Evolutionary conservation across 306 rosid genomes (phyloP).

Genomic region (Lathyrus aphaca): DNA sequence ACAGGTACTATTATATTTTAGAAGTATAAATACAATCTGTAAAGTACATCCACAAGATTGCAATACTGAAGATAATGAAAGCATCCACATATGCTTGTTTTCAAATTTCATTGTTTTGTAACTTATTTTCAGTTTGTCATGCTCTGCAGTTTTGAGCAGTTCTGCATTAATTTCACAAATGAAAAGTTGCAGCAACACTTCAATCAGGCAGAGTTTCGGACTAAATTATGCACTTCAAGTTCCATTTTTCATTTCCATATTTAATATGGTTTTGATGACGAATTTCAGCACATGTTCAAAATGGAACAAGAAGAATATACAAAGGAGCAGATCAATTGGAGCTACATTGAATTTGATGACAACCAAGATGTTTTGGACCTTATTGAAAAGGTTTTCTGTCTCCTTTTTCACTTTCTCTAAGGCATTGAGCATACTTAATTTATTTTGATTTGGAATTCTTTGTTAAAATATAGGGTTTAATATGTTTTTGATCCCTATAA

Average conservation of each 20-base stretch:
- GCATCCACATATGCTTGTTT: constrained; percentile 40
- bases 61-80: constrained; percentile 39
- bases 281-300: constrained; percentile 89
- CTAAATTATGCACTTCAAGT: constrained; percentile 36
- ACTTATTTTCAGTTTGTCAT: constrained; percentile 62
- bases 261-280: constrained; percentile 42
- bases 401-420: constrained; percentile 26
- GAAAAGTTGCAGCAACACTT: constrained; percentile 99
- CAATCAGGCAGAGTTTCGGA: constrained; percentile 73
- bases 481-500: too few species aligned
- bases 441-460: constrained; percentile 26
- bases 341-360: constrained; percentile 98
- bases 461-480: too few species aligned
- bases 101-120: constrained; percentile 51
- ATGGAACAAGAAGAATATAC: constrained; percentile 99
- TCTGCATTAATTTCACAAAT: constrained; percentile 96
- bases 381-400: constrained; percentile 80
- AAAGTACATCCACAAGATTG: constrained; percentile 32
- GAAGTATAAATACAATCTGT: constrained; percentile 19
- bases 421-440: constrained; percentile 30
- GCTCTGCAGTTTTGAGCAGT: constrained; percentile 98
- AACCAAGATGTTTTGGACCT: constrained; percentile 98
- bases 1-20: constrained; percentile 71
- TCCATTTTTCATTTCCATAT: constrained; percentile 34
- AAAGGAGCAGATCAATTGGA: constrained; percentile 95